Base-by-base conservation (phyloP, 2,329 filamentous ascomycete species). In the Periconia sp. region DNA sequence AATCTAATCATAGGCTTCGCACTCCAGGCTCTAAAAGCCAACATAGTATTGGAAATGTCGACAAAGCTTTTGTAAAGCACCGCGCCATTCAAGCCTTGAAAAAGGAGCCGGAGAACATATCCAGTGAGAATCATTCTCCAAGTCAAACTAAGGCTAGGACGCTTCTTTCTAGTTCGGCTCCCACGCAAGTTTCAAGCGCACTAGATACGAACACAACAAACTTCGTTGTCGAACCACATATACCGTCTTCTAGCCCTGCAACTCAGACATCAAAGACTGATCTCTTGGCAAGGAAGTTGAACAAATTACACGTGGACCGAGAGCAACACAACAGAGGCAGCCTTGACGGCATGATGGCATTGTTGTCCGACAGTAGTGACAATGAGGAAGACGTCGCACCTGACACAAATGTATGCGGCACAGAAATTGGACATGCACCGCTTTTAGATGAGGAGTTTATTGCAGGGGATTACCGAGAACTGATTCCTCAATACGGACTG, bases 401-500 rank as follows among this genome's bases (percentile, higher is more conserved):
- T 5, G 37, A 45, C 11, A 43, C 27, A 5, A n/a, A 42, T 35
- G 23, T 42, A 10, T 23, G 44, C 2, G 41, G 52, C 11, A 27
- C 41, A 2, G 53, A 54, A 15, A 49, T 59, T 17, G 49, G 31
- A 13, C 54, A 61, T 46, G 56, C 56, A 1, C 58, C 56, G 8
- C 40, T 61, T n/a, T 5, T 59, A 2, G 51, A 53, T 15, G 52
- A 49, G 33, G 33, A 31, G 7, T 43, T 59, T 11, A 31, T 56
- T 6, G 18, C 33, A 2, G 42, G 23, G 10, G 35, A 44, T 1
- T 15, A 31, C 2, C 23, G 11, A 33, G 1, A 46, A 1, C 6
- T 50, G n/a, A 45, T 62, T 23, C 57, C 57, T 10, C 58, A 63
- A 30, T 63, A 61, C 30, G 56, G 58, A 27, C 23, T 27, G 23